A percentile compares a stretch with the other conserved stretches of the same genome.
These are phyloP conservation scores for Grosmannia clavigera DNA, from an alignment of 2,329 filamentous ascomycete genomes.

Conservation along the genomic window DNA sequence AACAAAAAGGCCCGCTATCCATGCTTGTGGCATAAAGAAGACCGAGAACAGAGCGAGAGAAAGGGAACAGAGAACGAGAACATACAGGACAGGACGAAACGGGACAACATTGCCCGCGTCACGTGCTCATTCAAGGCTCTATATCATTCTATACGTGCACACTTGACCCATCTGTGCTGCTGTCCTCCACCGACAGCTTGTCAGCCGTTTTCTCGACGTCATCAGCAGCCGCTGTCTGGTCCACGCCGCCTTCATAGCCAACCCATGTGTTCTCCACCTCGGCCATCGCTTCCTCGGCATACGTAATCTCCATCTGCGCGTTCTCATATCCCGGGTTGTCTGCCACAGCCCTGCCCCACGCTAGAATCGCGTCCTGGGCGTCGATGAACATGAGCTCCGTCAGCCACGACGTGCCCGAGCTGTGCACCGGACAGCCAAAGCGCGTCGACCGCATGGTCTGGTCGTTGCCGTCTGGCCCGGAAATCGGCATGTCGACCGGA, in stretches of 20 bases:
- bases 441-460: conserved; percentile 24
- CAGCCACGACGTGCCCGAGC: conserved; percentile 49
- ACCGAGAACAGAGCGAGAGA: neutral
- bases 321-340: conserved; percentile 15
- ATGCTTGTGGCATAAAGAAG: conserved; percentile 5
- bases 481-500: conserved; percentile 38
- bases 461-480: conserved; percentile 37
- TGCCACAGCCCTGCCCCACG: conserved; percentile 17
- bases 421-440: conserved; percentile 55
- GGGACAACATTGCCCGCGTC: too few species aligned
- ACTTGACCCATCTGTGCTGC: too few species aligned
- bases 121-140: neutral
- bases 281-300: conserved; percentile 5
- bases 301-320: conserved; percentile 11
- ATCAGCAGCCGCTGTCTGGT: neutral
- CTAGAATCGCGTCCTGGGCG: conserved; percentile 15
- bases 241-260: neutral
- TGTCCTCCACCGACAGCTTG: neutral
- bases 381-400: conserved; percentile 51
- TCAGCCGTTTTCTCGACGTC: neutral
- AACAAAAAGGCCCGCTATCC: conserved; percentile 11
- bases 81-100: neutral
- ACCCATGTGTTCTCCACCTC: neutral
- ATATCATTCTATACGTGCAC: neutral
- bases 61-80: neutral